phyloP scores from a whole-genome alignment of 345 rosid genomes.

The Brassica juncea region DNA sequence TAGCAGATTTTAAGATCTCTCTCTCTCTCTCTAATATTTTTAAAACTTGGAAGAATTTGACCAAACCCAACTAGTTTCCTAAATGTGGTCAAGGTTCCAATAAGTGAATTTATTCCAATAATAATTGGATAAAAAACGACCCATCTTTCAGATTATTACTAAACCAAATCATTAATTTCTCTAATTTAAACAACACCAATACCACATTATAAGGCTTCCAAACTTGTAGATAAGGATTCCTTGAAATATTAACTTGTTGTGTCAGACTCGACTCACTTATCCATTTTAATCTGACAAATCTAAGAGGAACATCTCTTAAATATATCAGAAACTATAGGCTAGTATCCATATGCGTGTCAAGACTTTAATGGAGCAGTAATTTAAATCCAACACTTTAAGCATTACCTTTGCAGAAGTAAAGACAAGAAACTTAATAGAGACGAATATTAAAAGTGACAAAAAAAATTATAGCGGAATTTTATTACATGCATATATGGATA shows the following conservation, averaged over 20 bases:
- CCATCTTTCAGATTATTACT: background rate
- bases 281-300: slow-evolving; percentile 18
- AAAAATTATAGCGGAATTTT: slow-evolving; percentile 9
- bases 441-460: slow-evolving; percentile 4
- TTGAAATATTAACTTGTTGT: slow-evolving; percentile 5
- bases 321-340: background rate
- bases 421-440: slow-evolving; percentile 2
- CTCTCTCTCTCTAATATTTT: background rate
- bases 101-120: background rate
- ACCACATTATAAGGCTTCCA: slow-evolving; percentile 9
- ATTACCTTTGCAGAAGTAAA: slow-evolving; percentile 3
- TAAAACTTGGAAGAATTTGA: slow-evolving; percentile 9
- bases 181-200: background rate
- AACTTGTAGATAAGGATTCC: slow-evolving; percentile 39
- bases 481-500: slow-evolving; percentile 8
- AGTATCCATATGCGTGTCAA: slow-evolving; percentile 7
- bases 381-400: slow-evolving; percentile 2
- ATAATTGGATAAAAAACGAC: background rate
- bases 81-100: slow-evolving; percentile 8
- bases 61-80: slow-evolving; percentile 10
- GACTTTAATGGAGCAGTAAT: background rate
- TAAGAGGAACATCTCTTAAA: background rate
- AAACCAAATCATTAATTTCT: background rate
- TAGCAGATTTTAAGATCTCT: background rate
- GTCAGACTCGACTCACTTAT: slow-evolving; percentile 20